Base-by-base conservation (phyloP, 2,329 filamentous ascomycete genomes). In the Didymella sp. region DNA sequence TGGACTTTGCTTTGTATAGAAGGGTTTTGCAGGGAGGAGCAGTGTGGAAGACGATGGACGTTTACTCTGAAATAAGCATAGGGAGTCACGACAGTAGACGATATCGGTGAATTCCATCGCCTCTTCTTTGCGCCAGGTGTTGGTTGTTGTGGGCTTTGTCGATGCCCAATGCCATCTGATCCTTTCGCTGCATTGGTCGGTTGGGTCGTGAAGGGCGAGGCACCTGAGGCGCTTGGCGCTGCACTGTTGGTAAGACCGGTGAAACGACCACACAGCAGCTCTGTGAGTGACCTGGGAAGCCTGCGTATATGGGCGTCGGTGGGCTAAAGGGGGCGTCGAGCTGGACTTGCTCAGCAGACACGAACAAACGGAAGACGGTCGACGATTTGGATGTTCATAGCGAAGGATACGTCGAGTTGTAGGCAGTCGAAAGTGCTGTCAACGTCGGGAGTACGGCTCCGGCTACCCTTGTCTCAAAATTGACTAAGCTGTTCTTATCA, bases 61-160 rank as follows among this genome's bases (percentile, higher is more conserved):
- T 37, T 8, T 19, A 37, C 33, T 37, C n/a, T n/a, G n/a, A n/a
- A n/a, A n/a, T n/a, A n/a, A n/a, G n/a, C n/a, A n/a, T n/a, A n/a
- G n/a, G n/a, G n/a, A n/a, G n/a, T n/a, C n/a, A n/a, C n/a, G n/a
- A n/a, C n/a, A n/a, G 11, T 43, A 9, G 46, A 46, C 11, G 17
- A 48, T 19, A 59, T 65, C 2, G 44, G 65, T 19, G 8, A 44
- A 12, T 73, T 62, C 46, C 70, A 64, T 47, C 65, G 70, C 1
- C 52, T 72, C n/a, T 74, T 75, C 33, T 59, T 71, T 15, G 73
- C 71, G 12, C 73, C 71, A 12, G 71, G 70, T 1, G 64, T 73
- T 1, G 60, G 56, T 22, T 72, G 74, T 48, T 73, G 70, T 50
- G 59, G 51, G 1, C 51, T 61, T 17, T 70, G 70, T 2, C 13